A percentile compares a stretch with the other conserved stretches of the same genome.
phyloP scores from a whole-genome alignment of 1,284 basidiomycete species.

The Rhodotorula sp. region DNA sequence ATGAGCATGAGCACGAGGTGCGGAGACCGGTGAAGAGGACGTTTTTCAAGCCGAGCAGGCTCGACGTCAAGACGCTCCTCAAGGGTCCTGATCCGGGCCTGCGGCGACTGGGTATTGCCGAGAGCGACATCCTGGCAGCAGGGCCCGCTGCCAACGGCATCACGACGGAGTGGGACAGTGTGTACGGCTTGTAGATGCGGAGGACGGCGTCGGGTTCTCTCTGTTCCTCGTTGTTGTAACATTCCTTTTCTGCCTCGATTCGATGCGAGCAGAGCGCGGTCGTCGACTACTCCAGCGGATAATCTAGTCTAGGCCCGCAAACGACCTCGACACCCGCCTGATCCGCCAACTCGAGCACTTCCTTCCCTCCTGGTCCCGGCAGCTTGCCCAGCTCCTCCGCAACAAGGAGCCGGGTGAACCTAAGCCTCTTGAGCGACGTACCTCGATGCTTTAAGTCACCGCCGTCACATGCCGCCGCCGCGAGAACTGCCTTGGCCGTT shows the following conservation, averaged over 20 bases:
- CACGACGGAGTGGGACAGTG: conserved; percentile 1
- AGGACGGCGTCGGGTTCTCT: background rate
- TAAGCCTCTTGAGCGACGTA: background rate
- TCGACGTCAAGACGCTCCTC: background rate
- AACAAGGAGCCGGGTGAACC: background rate
- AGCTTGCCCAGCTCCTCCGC: conserved; percentile 8
- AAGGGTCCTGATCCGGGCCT: conserved; percentile 12
- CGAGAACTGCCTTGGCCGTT: conserved; percentile 4
- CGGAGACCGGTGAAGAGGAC: conserved; percentile 23
- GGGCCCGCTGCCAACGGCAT: background rate
- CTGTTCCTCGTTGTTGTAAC: conserved; percentile 5
- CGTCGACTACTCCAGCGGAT: too few relatives aligned
- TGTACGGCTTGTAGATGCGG: background rate
- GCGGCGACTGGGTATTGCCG: background rate
- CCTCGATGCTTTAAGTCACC: too few relatives aligned
- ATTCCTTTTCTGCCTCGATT: background rate
- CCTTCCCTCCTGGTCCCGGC: background rate
- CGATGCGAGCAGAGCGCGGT: too few relatives aligned
- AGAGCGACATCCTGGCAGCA: background rate
- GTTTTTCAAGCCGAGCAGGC: conserved; percentile 14
- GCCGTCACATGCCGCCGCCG: background rate
- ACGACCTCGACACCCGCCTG: background rate
- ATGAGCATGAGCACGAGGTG: background rate
- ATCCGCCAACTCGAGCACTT: background rate
- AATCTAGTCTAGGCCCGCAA: background rate